Base-by-base conservation (phyloP, 495 filamentous ascomycete genomes). In the Coniosporium apollinis region DNA sequence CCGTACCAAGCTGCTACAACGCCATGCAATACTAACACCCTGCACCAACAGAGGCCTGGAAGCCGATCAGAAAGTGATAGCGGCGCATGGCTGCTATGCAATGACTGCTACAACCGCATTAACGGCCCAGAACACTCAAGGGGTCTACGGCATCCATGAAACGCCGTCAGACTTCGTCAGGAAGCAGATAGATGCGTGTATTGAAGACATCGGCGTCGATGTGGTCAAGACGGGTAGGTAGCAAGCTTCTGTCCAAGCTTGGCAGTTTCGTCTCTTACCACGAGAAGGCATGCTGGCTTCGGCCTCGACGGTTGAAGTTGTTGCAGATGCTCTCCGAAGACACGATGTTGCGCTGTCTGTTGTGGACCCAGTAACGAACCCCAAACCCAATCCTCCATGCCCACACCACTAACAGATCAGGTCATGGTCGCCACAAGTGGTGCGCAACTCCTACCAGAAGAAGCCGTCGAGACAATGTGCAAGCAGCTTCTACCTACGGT, bases 101-200 rank as follows among this genome's bases (percentile, higher is more conserved):
- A 89, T 93, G 70, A 94, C 87, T 28, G 79, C 84, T n/a, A 94
- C 86, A 22, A 93, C 89, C 2, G 87, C 86, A 14, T 58, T 97
- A 45, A 97, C 89, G 11, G 86, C 84, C 15, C 89, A 97, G 54
- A 94, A 94, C 57, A 97, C 89, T 2, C 61, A 67, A 19, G 83
- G 84, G 0, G 84, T 97, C 14, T 60, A 69, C 33, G 82, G 65
- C 40, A 87, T 94, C 38, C 82, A 93, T 48, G 58, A 77, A 37
- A 66, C 79, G 5, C 89, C 89, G 1, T 57, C 78, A 1, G 64
- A 69, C 26, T 94, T 94, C 56, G 67, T 94, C 11, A 58, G 62
- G 39, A 80, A 84, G 59, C 81, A 89, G 50, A 83, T 97, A 36
- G 74, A 82, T 60, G 79, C 79, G 21, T 76, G 74, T 14, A 60